Evolutionary conservation across 2,329 filamentous ascomycete species (phyloP), one percentile per base, ranked within the genome.

Genomic region (Apiospora koreana): DNA sequence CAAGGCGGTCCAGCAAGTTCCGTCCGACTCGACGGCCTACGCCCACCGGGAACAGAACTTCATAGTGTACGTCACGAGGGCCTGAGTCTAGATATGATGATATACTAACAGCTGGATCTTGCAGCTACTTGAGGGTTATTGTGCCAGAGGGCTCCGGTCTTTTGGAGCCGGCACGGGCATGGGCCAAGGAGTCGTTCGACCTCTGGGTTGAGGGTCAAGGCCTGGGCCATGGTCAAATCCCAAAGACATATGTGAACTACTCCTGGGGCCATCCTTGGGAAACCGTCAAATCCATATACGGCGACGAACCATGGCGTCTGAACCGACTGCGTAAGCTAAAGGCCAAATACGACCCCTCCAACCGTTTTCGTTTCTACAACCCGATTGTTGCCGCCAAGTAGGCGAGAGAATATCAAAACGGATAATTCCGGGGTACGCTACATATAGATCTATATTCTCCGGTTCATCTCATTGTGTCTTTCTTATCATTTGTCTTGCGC

Each of bases 301-400:
- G 76, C 1, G 65, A 75, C 62, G 73, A 74, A 68, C 28, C 69
- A 16, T 82, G 80, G 80, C 75, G 79, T 2, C 73, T 78, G 71
- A 66, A 77, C 28, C 75, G 74, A 7, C 74, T 83, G 42, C 70
- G 71, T 10, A 28, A 28, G 1, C 73, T 82, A 68, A 83, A 83
- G 74, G 28, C 71, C 5, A 76, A 78, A 70, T 83, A 80, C 62
- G 81, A 82, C 62, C 80, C 80, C 0, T 18, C 73, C n/a, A 78
- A 76, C 72, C 3, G 38, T 3, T 75, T 76, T 38, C n/a, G 69
- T 1, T 73, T 31, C 48, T 76, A 72, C 43, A 69, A 69, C n/a
- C 73, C 73, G 23, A 70, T 74, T n/a, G n/a, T n/a, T n/a, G n/a
- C n/a, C n/a, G n/a, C n/a, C n/a, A n/a, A n/a, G n/a, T n/a, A n/a